These are phyloP conservation scores for Pontederia crassipes DNA, from an alignment of 176 grass and related monocot species.

Conservation along the genomic window DNA sequence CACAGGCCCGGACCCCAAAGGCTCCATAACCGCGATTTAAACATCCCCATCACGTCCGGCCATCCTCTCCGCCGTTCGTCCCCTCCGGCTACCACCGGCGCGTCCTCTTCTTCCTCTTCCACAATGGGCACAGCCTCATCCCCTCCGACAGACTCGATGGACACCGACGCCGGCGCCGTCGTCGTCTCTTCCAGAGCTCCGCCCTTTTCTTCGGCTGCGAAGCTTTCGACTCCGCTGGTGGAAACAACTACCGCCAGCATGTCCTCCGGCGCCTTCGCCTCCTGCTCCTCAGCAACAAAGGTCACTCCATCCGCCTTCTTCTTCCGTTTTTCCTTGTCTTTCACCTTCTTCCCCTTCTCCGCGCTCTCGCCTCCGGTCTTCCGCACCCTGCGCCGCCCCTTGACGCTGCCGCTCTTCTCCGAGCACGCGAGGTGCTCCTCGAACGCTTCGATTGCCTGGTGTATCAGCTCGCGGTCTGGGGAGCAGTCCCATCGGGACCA, in stretches of 20 bases:
- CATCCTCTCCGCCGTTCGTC: slow-evolving; percentile 34
- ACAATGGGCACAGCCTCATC: slow-evolving; percentile 1
- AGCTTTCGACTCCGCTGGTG: background rate
- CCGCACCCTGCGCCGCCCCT: slow-evolving; percentile 26
- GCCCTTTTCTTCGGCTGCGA: background rate
- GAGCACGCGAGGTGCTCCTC: slow-evolving; percentile 35
- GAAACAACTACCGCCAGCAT: no score
- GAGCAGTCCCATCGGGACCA: slow-evolving; percentile 48
- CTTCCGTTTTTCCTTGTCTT: slow-evolving; percentile 13
- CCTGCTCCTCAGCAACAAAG: no score
- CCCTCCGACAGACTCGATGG: background rate
- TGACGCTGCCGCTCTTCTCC: slow-evolving; percentile 13
- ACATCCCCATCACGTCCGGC: slow-evolving; percentile 34
- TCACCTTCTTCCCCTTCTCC: slow-evolving; percentile 2
- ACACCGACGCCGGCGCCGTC: background rate
- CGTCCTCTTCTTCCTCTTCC: background rate
- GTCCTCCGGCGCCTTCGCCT: background rate
- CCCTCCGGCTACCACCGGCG: background rate
- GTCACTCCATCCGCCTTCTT: background rate
- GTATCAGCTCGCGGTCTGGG: slow-evolving; percentile 38
- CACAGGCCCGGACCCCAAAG: slow-evolving; percentile 33
- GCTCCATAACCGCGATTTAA: slow-evolving; percentile 30
- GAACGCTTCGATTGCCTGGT: slow-evolving; percentile 36
- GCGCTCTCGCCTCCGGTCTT: background rate
- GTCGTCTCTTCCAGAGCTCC: no score